Conservation (phyloP, 495 filamentous ascomycete genomes). For the Terfezia claveryi region DNA sequence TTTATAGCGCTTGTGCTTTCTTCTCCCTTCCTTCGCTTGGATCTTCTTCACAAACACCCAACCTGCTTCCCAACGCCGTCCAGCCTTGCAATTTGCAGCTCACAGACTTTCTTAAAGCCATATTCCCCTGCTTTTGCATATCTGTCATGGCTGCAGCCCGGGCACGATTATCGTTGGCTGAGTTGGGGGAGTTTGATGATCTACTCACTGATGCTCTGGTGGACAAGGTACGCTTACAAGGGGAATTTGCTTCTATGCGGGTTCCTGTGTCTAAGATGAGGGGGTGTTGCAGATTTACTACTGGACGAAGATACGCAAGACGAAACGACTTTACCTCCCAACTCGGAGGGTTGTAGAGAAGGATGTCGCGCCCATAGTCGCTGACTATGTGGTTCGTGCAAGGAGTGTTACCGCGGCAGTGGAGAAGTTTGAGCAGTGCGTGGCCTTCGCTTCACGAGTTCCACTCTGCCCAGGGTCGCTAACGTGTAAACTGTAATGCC, state of each 20-base stretch:
- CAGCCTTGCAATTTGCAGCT: too few species aligned
- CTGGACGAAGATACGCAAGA: slow-evolving; percentile 92
- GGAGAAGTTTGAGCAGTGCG: slow-evolving; percentile 39
- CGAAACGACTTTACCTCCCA: slow-evolving; percentile 64
- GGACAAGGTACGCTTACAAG: slow-evolving; percentile 52
- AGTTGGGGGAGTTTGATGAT: slow-evolving; percentile 85
- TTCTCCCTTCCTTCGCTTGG: too few species aligned
- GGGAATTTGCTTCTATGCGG: slow-evolving; percentile 4
- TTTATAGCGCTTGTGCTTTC: too few species aligned
- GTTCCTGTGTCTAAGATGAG: background rate
- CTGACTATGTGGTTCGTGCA: slow-evolving; percentile 48
- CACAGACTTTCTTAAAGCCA: background rate
- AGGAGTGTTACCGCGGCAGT: slow-evolving; percentile 51
- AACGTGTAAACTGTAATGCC: background rate
- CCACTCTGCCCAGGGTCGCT: background rate
- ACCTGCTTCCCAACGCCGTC: too few species aligned
- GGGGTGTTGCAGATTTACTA: slow-evolving; percentile 47
- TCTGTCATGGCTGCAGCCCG: background rate
- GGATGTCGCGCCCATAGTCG: slow-evolving; percentile 55
- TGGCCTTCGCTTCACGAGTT: slow-evolving; percentile 13
- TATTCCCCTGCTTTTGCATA: background rate
- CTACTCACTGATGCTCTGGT: slow-evolving; percentile 88
- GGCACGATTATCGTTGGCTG: background rate
- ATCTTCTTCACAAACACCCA: too few species aligned
- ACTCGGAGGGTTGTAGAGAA: slow-evolving; percentile 64